phyloP scores from a whole-genome alignment of 1,284 basidiomycete genomes.

The Puccinia sorghi region DNA sequence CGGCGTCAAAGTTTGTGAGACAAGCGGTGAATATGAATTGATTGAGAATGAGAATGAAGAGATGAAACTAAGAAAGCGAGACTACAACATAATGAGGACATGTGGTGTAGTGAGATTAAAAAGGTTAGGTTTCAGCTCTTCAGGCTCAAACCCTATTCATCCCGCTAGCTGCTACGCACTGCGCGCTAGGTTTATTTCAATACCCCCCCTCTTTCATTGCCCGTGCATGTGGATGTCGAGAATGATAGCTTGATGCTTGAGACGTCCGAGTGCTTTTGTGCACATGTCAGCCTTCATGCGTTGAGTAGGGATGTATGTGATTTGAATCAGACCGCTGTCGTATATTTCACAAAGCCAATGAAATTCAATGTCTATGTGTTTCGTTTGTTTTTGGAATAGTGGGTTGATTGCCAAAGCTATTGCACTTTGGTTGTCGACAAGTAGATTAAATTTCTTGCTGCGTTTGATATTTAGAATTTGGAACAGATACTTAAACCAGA shows the following conservation, averaged over 20 bases:
- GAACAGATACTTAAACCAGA: not conserved
- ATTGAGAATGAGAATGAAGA: too few relatives aligned
- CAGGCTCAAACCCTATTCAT: too few relatives aligned
- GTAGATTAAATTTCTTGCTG: not conserved
- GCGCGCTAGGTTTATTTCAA: too few relatives aligned
- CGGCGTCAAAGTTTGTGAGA: too few relatives aligned
- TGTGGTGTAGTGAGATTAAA: too few relatives aligned
- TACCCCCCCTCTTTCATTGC: slow-evolving; percentile 1
- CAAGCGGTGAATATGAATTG: too few relatives aligned
- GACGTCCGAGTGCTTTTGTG: not conserved
- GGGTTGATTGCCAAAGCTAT: not conserved
- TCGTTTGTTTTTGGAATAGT: not conserved
- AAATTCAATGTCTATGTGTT: not conserved
- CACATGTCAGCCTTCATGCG: not conserved
- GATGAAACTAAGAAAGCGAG: too few relatives aligned
- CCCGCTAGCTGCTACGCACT: too few relatives aligned
- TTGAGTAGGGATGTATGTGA: not conserved
- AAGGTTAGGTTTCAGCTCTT: too few relatives aligned
- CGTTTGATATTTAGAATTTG: not conserved
- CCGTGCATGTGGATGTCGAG: not conserved
- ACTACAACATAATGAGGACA: too few relatives aligned
- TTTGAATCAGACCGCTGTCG: not conserved
- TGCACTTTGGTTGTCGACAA: slow-evolving; percentile 13
- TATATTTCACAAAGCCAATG: not conserved
- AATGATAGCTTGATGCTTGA: not conserved